Conservation (phyloP, 371 early-diverging fungal genomes). For the Mortierella sp. region DNA sequence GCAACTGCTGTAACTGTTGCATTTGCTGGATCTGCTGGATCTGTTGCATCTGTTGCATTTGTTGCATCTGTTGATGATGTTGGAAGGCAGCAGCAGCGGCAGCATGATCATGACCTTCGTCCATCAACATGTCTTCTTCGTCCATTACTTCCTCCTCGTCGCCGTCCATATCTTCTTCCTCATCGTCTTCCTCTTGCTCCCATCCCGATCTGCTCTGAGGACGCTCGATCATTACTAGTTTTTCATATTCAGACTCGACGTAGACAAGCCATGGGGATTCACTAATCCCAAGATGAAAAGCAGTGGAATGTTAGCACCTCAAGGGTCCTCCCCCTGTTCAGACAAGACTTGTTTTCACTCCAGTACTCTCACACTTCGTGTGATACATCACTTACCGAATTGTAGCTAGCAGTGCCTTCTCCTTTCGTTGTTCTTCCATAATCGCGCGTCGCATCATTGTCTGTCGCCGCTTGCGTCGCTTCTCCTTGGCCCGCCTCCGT, state of each 20-base stretch:
- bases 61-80: slow-evolving; percentile 6
- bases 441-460: slow-evolving; percentile 33
- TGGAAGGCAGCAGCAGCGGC: neutral
- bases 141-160: slow-evolving; percentile 32
- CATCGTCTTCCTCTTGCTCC: slow-evolving; percentile 47
- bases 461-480: slow-evolving; percentile 20
- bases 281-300: slow-evolving; percentile 3
- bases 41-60: slow-evolving; percentile 6
- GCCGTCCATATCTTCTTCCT: slow-evolving; percentile 36
- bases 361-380: too few relatives aligned
- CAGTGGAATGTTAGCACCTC: too few relatives aligned
- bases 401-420: slow-evolving; percentile 44
- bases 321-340: too few relatives aligned
- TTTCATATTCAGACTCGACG: slow-evolving; percentile 50
- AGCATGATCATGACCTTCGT: slow-evolving; percentile 20
- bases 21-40: slow-evolving; percentile 21
- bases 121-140: slow-evolving; percentile 39
- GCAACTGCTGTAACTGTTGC: slow-evolving; percentile 5
- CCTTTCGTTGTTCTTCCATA: slow-evolving; percentile 49
- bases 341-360: too few relatives aligned
- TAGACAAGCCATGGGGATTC: slow-evolving; percentile 53
- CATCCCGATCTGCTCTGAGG: slow-evolving; percentile 47
- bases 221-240: slow-evolving; percentile 42
- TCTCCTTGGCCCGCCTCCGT: slow-evolving; percentile 23
- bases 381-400: slow-evolving; percentile 50